phyloP scores from a whole-genome alignment of 73 alveolate species.

The Paramecium pentaurelia region DNA sequence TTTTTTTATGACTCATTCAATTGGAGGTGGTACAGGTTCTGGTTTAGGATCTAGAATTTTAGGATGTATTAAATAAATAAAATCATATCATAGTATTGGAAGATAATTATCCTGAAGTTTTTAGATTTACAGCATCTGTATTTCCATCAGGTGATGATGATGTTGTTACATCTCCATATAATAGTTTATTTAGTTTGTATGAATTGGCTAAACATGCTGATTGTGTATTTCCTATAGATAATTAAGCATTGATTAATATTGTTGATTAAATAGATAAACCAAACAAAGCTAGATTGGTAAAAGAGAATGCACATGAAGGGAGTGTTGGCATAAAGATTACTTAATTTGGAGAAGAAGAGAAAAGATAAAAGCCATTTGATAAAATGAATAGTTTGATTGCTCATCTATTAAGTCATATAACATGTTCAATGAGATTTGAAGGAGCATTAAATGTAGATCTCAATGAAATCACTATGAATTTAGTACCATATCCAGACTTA shows the following conservation, averaged over 20 bases:
- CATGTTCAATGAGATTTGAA: slow-evolving; percentile 99
- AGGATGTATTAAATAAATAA: slow-evolving; percentile 32
- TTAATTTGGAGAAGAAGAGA: slow-evolving; percentile 57
- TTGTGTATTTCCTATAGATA: slow-evolving; percentile 81
- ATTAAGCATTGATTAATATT: slow-evolving; percentile 92
- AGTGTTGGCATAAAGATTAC: slow-evolving; percentile 57
- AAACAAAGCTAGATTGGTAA: slow-evolving; percentile 56
- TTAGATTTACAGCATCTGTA: slow-evolving; percentile 97
- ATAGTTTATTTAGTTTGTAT: slow-evolving; percentile 93
- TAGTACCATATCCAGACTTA: slow-evolving; percentile 99
- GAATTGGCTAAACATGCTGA: slow-evolving; percentile 90
- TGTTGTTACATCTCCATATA: slow-evolving; percentile 99
- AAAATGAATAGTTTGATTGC: slow-evolving; percentile 97
- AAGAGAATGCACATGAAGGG: slow-evolving; percentile 65
- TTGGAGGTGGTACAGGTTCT: slow-evolving; percentile 99
- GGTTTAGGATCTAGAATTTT: slow-evolving; percentile 98
- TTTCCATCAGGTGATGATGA: slow-evolving; percentile 99
- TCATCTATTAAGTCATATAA: slow-evolving; percentile 95
- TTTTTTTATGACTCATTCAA: slow-evolving; percentile 95
- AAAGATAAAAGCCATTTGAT: slow-evolving; percentile 91
- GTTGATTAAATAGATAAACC: slow-evolving; percentile 81
- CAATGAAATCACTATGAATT: slow-evolving; percentile 99
- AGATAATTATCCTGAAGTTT: slow-evolving; percentile 92
- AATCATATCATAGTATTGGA: slow-evolving; percentile 67
- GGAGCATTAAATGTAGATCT: slow-evolving; percentile 98